Evolutionary conservation across 2,329 filamentous ascomycete species (phyloP).

Genomic region (Ceratocystis destructans): DNA sequence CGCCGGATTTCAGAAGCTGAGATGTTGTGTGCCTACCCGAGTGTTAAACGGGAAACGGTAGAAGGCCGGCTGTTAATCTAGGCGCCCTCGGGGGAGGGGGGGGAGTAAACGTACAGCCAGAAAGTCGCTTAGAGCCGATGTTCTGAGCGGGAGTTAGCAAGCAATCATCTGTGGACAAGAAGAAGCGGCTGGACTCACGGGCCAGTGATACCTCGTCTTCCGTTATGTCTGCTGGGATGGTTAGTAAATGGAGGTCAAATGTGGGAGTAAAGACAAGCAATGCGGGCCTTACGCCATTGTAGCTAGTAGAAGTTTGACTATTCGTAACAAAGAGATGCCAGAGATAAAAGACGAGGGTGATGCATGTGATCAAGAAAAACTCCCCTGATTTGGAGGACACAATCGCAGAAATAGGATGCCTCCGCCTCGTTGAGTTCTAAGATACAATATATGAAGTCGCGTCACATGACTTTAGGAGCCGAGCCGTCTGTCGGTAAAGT

Average conservation of each 20-base stretch:
- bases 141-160: slow-evolving; percentile 24
- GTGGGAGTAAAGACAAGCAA: not conserved
- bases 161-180: slow-evolving; percentile 32
- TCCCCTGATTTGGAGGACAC: no score
- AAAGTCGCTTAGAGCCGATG: slow-evolving; percentile 42
- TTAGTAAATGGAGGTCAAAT: not conserved
- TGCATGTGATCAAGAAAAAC: no score
- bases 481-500: no score
- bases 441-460: no score
- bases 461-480: no score
- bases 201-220: slow-evolving; percentile 15
- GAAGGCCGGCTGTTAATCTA: no score
- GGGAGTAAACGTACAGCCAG: slow-evolving; percentile 30
- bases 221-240: not conserved
- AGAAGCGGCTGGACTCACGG: slow-evolving; percentile 34
- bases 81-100: not conserved
- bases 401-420: no score
- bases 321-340: no score
- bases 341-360: no score
- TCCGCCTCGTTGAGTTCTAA: no score
- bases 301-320: no score
- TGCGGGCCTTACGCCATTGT: not conserved
- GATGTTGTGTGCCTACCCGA: slow-evolving; percentile 53
- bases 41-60: not conserved
- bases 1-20: slow-evolving; percentile 43